Percentiles rank a stretch among this genome's conserved stretches.
These are phyloP conservation scores for Withania somnifera DNA, from an alignment of 305 asterid species.

Conservation along the genomic window DNA sequence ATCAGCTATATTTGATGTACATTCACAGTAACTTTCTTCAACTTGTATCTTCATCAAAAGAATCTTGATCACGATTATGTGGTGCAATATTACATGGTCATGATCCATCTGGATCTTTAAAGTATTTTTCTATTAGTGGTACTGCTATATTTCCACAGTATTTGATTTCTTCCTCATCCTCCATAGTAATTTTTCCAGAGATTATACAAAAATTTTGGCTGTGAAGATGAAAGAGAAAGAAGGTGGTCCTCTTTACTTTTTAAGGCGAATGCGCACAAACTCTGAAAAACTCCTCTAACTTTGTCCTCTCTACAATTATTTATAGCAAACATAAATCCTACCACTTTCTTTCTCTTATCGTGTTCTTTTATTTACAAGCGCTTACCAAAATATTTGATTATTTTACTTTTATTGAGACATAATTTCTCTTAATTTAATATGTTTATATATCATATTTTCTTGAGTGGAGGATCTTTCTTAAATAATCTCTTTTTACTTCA, in stretches of 20 bases:
- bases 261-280: slow-evolving; percentile 7
- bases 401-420: too few species aligned
- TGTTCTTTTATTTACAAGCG: too few species aligned
- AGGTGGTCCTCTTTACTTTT: too few species aligned
- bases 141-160: neutral
- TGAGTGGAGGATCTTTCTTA: too few species aligned
- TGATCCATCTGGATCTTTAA: neutral
- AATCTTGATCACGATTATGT: neutral
- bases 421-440: too few species aligned
- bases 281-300: neutral
- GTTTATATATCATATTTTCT: too few species aligned
- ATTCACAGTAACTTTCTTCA: neutral
- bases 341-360: neutral
- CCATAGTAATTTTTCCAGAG: neutral
- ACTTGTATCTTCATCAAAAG: neutral
- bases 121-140: neutral
- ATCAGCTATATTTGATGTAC: neutral
- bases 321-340: neutral
- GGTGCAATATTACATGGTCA: neutral
- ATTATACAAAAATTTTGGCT: neutral
- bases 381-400: too few species aligned
- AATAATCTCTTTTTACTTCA: too few species aligned
- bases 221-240: neutral
- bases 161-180: neutral
- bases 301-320: neutral